Evolutionary conservation across 495 filamentous ascomycete species (phyloP), one percentile per base, ranked within the genome.

Genomic region (Trichoderma reesei): DNA sequence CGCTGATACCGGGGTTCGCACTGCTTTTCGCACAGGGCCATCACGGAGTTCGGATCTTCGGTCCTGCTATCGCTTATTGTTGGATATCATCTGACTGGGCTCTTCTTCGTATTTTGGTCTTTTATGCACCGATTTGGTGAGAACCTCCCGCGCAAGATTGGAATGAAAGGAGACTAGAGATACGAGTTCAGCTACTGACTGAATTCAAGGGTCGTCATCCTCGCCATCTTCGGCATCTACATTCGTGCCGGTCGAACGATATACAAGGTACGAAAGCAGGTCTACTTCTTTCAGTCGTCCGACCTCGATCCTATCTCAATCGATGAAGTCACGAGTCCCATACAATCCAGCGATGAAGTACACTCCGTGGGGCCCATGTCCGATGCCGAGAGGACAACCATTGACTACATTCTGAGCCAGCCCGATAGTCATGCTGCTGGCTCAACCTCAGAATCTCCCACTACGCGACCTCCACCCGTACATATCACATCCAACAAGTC

Each of bases 281-380:
- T 76, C 18, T 71, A 70, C 41, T 70, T 75, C 18, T 72, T 80
- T 63, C 69, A 73, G 59, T 63, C 74, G 18, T 73, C 74, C 39
- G 68, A 65, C 14, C 70, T 72, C 63, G 72, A 78, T 37, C 66
- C 69, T 33, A 68, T 80, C 67, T 65, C 20, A 41, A 64, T 54
- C 51, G 31, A 70, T 16, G 60, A 65, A 13, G 33, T 65, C 16
- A 67, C 48, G 34, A 78, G 75, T 5, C 73, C 77, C 62, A 86
- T 85, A 68, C 81, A 84, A 6, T 88, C 84, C 26, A 84, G 87
- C 65, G 75, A 82, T 18, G 71, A 66, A 18, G 74, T 82, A 26
- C 79, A 77, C 10, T 80, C 78, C 11, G 74, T 73, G 41, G 80
- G 82, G 65, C 60, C 72, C 31, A 67, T 70, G 38, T 68, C 67